Base-by-base conservation (phyloP, 208 protist genomes). In the Trypanosomatidae sp. region DNA sequence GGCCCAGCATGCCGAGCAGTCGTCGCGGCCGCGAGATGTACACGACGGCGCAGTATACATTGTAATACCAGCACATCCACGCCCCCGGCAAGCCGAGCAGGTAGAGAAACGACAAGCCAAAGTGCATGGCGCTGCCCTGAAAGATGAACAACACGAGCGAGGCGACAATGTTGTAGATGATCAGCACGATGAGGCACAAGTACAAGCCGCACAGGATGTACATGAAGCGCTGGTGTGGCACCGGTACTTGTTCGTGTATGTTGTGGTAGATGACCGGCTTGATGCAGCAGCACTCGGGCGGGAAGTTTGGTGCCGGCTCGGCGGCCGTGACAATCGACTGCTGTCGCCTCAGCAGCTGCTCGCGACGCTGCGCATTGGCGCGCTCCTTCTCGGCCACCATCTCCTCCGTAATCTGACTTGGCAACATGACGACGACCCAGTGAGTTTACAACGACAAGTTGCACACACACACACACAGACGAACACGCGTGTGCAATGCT, bases 31-130 rank as follows among this genome's bases (percentile, higher is more conserved):
- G 55, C 6, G 64, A 78, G 11, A 38, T 8, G 18, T 70, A 48
- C 4, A 56, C 48, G 1, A 65, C 61, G 13, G 66, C 70, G 42
- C 43, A 64, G 58, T 91, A 91, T 1, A 63, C 57, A 48, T 84
- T 87, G 62, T 77, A 91, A 56, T 91, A 91, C 82, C 82, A 91
- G 16, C 69, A 10, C 39, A 87, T 64, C 62, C 70, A 91, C 20
- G 65, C 76, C 2, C 82, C 82, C 33, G 82, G 82, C 35, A 91
- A 44, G 19, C 82, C 82, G 8, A 91, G 43, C 18, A 91, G 58
- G 37, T 88, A 91, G 7, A 91, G 39, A 43, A 87, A 91, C 0
- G 82, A 91, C n/a, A 91, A 43, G 3, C 65, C 76, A 64, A 91
- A 87, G 19, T 86, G 73, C 21, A 73, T 25, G 15, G 51, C 53